These are phyloP conservation scores for Barnettozyma salicaria DNA, from an alignment of 805 yeast species.

Conservation along the genomic window DNA sequence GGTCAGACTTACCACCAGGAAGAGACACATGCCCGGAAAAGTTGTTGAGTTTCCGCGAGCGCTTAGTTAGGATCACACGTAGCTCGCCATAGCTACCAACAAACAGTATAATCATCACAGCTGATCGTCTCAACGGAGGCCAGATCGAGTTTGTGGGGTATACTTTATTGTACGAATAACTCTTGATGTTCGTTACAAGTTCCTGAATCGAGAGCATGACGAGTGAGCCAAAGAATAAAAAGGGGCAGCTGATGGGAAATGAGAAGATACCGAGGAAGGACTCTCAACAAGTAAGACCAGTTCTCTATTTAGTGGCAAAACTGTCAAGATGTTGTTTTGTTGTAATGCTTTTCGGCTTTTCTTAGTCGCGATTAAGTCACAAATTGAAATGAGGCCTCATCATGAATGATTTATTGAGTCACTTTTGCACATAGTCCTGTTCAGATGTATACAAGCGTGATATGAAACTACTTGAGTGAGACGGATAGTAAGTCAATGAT, in stretches of 20 bases:
- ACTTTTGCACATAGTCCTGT: no score
- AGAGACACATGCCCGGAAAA: conserved; percentile 89
- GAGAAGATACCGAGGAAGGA: no score
- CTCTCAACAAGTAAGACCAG: no score
- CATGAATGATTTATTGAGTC: no score
- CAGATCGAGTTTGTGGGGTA: conserved; percentile 43
- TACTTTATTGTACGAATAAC: conserved; percentile 12
- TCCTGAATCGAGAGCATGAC: conserved; percentile 8
- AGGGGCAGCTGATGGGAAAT: neutral
- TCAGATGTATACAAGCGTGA: no score
- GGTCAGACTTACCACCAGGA: conserved; percentile 92
- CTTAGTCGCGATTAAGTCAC: no score
- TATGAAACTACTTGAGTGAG: no score
- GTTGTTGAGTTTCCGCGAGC: conserved; percentile 61
- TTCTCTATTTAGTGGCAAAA: no score
- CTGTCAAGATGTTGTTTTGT: no score
- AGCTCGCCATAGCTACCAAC: conserved; percentile 69
- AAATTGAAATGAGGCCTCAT: no score
- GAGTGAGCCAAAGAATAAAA: neutral
- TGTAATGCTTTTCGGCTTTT: no score
- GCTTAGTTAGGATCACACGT: conserved; percentile 69
- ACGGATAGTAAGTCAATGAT: no score
- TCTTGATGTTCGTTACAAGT: conserved; percentile 17
- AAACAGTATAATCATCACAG: conserved; percentile 72
- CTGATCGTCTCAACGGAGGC: conserved; percentile 73